Conservation (phyloP, 257 asterid species). For the Ocimum tenuiflorum region DNA sequence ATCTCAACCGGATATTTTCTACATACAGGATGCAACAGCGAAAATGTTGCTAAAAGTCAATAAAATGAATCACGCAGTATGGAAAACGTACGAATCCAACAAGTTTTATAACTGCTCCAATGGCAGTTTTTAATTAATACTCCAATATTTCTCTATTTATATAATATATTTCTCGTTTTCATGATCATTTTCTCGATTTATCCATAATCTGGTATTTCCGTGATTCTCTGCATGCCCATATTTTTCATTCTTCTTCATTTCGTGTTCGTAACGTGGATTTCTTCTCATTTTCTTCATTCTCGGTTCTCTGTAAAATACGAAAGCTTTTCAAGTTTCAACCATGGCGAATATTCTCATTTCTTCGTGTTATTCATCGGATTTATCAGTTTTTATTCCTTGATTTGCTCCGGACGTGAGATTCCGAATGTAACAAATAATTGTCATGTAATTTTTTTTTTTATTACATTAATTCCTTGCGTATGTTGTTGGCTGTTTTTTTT, state of each 20-base stretch:
- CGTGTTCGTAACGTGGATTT: background rate
- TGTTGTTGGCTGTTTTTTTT: background rate
- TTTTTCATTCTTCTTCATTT: too few relatives aligned
- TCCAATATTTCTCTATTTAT: background rate
- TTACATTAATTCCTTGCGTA: background rate
- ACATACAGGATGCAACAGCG: too few relatives aligned
- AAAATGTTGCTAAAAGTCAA: too few relatives aligned
- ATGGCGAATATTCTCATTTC: too few relatives aligned
- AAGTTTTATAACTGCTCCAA: slow-evolving; percentile 6
- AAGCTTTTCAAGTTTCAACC: too few relatives aligned
- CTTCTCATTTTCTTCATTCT: background rate
- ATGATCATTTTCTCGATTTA: too few relatives aligned
- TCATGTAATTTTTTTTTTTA: background rate
- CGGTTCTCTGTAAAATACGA: background rate
- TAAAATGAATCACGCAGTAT: too few relatives aligned
- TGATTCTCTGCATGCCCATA: too few relatives aligned
- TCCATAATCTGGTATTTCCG: slow-evolving; percentile 17
- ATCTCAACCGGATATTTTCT: too few relatives aligned
- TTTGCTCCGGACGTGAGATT: too few relatives aligned
- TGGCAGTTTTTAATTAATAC: background rate
- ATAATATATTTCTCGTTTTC: background rate
- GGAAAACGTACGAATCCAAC: too few relatives aligned
- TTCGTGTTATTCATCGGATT: background rate
- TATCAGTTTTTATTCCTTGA: background rate
- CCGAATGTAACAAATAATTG: background rate